Evolutionary conservation across 305 asterid species (phyloP).

Genomic region (Fraxinus greggii): DNA sequence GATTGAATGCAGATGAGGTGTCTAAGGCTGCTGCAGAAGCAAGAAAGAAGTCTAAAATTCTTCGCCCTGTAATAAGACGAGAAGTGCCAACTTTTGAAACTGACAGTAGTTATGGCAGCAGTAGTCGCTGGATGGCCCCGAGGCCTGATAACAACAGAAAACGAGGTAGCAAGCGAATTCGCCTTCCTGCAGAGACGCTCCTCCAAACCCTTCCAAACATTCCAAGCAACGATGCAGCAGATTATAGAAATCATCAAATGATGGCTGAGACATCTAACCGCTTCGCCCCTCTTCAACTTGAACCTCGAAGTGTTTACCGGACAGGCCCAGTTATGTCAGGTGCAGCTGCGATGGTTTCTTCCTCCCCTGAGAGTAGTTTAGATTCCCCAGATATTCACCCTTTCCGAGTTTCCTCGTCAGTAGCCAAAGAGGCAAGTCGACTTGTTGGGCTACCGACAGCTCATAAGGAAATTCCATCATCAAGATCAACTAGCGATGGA

Average conservation of each 20-base stretch:
- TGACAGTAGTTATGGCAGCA: conserved; percentile 71
- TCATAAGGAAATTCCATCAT: conserved; percentile 56
- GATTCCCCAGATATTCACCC: conserved; percentile 82
- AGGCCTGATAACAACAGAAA: conserved; percentile 58
- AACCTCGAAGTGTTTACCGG: conserved; percentile 56
- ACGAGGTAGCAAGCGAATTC: conserved; percentile 72
- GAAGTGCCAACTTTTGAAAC: conserved; percentile 49
- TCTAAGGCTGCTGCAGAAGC: conserved; percentile 97
- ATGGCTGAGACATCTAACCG: conserved; percentile 48
- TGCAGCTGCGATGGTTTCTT: conserved; percentile 46
- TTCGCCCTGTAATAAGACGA: conserved; percentile 64
- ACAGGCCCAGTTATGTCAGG: conserved; percentile 37
- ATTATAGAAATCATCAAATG: conserved; percentile 33
- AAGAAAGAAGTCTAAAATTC: conserved; percentile 78
- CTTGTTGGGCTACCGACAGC: conserved; percentile 49
- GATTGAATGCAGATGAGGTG: conserved; percentile 82
- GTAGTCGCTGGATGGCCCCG: conserved; percentile 50
- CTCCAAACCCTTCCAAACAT: conserved; percentile 39
- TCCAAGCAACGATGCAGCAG: conserved; percentile 35
- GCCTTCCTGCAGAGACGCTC: conserved; percentile 76
- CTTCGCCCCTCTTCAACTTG: conserved; percentile 71
- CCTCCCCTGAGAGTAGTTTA: conserved; percentile 92
- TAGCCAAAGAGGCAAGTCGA: conserved; percentile 55
- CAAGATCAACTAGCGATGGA: conserved; percentile 93
- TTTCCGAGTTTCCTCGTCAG: conserved; percentile 56